Evolutionary conservation across 139 green algal genomes (phyloP).

Genomic region (Micractinium conductrix): DNA sequence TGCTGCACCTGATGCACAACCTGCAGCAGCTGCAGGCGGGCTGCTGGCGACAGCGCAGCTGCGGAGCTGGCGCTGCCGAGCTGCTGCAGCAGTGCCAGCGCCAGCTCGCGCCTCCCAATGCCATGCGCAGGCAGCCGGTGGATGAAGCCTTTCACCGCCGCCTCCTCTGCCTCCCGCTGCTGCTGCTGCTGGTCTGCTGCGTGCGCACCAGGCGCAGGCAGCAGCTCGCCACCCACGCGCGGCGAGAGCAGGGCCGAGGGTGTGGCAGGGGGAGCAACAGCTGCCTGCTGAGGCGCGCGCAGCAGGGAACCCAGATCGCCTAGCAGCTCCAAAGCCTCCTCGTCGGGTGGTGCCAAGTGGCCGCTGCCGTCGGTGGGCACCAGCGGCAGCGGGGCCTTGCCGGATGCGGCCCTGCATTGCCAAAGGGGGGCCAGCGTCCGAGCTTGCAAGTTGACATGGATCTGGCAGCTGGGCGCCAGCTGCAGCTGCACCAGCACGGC

Average conservation of each 20-base stretch:
- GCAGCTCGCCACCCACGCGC: neutral
- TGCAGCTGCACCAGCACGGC: too few species aligned
- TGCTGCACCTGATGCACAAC: conserved; percentile 4
- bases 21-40: conserved; percentile 16
- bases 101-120: neutral
- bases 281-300: neutral
- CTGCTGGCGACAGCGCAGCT: neutral
- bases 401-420: neutral
- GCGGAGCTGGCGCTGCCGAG: neutral
- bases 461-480: too few species aligned
- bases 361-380: neutral
- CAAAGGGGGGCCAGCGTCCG: neutral
- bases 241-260: neutral
- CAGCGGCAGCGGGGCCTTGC: neutral
- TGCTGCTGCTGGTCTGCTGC: neutral
- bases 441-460: neutral
- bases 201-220: neutral
- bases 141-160: conserved; percentile 10
- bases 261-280: neutral
- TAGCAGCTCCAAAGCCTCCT: conserved; percentile 3
- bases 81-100: neutral
- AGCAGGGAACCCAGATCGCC: conserved; percentile 1
- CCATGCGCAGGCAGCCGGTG: neutral
- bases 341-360: neutral
- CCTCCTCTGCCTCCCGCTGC: conserved; percentile 13